Base-by-base conservation (phyloP, 177 flowering plant species). In the Vitis hybrid region DNA sequence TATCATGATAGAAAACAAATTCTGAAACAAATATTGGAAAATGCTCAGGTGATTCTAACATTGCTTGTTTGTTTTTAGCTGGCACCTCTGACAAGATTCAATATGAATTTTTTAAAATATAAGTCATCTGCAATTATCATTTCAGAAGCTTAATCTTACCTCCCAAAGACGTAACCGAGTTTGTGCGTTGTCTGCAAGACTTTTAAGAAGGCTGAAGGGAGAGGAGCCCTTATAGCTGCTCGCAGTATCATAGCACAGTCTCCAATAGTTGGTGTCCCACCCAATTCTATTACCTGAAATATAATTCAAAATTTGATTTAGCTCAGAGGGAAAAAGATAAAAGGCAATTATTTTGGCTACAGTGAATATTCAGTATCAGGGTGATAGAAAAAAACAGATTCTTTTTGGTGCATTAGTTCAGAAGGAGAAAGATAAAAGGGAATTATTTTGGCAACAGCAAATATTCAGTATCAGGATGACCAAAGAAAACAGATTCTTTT, bases 171-270 rank as follows among this genome's bases (percentile, higher is more conserved):
- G 66, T 91, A 92, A 64, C 94, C 97, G n/a, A 95, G 94, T 77
- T 86, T 74, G 53, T 92, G 97, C 50, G 97, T 82, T 44, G 90
- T 87, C 78, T 86, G 92, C 86, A 95, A 75, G 73, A 95, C 90
- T 83, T 81, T 87, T 82, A 92, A 82, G 83, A 95, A 92, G 59
- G 90, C 89, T 67, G 94, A 88, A 63, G 99, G 99, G 72, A 91
- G 73, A 50, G 98, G 97, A 79, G 95, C 97, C 82, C 86, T 83
- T 68, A 95, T 85, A 17, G 99, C 94, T 28, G 97, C 94, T 20
- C 95, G 94, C 59, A 93, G 76, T 72, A 95, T 89, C 90, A 90
- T 82, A 38, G 98, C 98, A 78, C 95, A 90, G 59, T 95, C 99
- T 11, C 97, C 97, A 73, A 93, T 88, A 17, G 98, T 95, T 15